Conservation (phyloP, 2,329 filamentous ascomycete genomes). For the Kalmusia sp. region DNA sequence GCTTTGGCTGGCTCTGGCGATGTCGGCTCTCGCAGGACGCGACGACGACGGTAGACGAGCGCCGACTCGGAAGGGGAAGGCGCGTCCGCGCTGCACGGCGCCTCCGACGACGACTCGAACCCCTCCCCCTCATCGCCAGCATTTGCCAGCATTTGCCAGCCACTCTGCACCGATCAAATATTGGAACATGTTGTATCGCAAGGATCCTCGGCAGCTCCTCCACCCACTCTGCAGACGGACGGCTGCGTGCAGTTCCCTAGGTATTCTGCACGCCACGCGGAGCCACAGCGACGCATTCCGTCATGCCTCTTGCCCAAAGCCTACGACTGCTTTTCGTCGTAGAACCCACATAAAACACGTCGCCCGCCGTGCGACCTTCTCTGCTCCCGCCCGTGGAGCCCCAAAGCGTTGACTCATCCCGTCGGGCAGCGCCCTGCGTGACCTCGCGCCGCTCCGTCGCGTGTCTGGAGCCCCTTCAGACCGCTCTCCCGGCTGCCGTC, state of each 20-base stretch:
- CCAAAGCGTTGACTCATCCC: constrained; percentile 32
- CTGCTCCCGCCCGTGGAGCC: constrained; percentile 12
- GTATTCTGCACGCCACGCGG: constrained; percentile 25
- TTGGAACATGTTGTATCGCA: constrained; percentile 5
- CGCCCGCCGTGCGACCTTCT: constrained; percentile 14
- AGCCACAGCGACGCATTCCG: background rate
- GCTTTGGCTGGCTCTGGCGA: no score
- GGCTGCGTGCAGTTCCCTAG: constrained; percentile 36
- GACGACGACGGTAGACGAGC: no score
- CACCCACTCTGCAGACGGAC: constrained; percentile 13
- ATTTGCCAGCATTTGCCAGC: background rate
- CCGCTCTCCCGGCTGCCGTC: constrained; percentile 32
- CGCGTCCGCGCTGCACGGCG: no score
- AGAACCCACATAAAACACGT: constrained; percentile 20
- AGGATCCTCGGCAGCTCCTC: background rate
- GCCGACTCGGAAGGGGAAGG: no score
- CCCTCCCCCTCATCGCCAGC: background rate
- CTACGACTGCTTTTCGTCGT: constrained; percentile 8
- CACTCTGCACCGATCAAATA: constrained; percentile 7
- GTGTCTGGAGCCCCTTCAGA: constrained; percentile 27
- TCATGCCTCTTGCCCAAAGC: constrained; percentile 1
- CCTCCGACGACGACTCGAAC: background rate
- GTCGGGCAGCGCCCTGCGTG: constrained; percentile 20
- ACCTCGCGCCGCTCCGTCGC: constrained; percentile 15
- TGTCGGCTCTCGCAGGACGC: no score